Evolutionary conservation across 2,329 filamentous ascomycete genomes (phyloP), one percentile per base, ranked within the genome.

Genomic region (Coniochaeta sp.): DNA sequence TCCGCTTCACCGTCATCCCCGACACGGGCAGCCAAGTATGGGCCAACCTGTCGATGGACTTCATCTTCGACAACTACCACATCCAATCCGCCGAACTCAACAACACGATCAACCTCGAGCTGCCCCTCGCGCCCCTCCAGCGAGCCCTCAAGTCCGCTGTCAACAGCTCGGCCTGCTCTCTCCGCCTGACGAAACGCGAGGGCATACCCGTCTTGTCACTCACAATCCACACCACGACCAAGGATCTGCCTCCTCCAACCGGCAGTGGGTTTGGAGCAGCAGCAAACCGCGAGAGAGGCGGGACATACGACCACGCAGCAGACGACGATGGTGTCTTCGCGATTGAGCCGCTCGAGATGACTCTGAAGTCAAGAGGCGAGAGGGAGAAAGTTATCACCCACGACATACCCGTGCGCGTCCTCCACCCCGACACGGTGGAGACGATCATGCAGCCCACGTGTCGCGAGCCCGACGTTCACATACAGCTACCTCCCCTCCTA

Each of bases 21-120:
- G 91, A 96, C 65, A 86, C 89, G 63, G 92, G 94, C 54, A 95
- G 90, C 8, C 92, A 97, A 76, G 92, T 97, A 51, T 99, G 94
- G 94, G 89, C 91, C 77, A 80, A 78, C 45, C 71, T 85, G 24
- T 71, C 74, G 22, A 80, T 88, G 78, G 89, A 95, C 64, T 85
- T 90, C 60, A 90, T 99, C 61, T 97, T 99, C 68, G 80, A 91
- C 65, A 76, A 78, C 58, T 96, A 95, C 72, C 82, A 83, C 51
- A 85, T 97, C 59, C 87, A 96, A 67, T 96, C 91, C 48, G 88
- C 88, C 49, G 86, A 91, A 47, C 75, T 75, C 33, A 77, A 83
- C 67, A 96, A 96, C 70, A 89, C 91, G 50, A 96, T 99, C 71
- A 96, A 99, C 70, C 85, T 99, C 57, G 94, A 99, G 71, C 82